A percentile compares a stretch with the other conserved stretches of the same genome.
These are phyloP conservation scores for Elongisporangium undulatum DNA, from an alignment of 352 stramenopile species.

Conservation along the genomic window DNA sequence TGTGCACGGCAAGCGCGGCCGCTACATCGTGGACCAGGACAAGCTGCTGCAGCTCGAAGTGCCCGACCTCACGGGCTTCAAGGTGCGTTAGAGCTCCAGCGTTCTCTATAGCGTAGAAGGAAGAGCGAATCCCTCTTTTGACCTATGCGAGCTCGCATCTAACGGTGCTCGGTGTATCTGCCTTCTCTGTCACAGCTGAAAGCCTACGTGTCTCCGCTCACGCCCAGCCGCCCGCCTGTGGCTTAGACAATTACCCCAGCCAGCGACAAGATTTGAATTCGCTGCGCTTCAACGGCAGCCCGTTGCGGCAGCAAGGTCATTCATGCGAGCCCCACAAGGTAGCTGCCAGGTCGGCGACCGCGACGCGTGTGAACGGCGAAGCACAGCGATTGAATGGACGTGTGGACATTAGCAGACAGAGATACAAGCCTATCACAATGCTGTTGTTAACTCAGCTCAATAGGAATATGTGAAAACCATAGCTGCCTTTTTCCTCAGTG, in stretches of 20 bases:
- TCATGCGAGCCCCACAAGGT: neutral
- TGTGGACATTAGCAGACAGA: neutral
- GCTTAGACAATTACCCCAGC: conserved; percentile 18
- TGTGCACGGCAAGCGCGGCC: conserved; percentile 87
- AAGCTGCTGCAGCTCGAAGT: conserved; percentile 92
- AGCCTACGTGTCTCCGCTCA: conserved; percentile 77
- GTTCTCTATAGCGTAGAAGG: neutral
- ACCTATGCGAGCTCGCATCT: neutral
- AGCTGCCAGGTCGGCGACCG: neutral
- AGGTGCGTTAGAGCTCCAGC: conserved; percentile 26
- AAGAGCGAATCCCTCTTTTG: neutral
- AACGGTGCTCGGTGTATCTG: conserved; percentile 1
- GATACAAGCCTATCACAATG: neutral
- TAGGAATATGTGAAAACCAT: neutral
- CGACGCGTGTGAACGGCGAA: neutral
- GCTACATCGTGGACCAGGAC: conserved; percentile 89
- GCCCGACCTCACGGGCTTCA: conserved; percentile 92
- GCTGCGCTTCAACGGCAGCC: neutral
- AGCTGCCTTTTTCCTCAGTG: neutral
- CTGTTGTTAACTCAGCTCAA: neutral
- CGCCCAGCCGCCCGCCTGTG: conserved; percentile 43
- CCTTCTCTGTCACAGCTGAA: conserved; percentile 55
- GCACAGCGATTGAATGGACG: neutral
- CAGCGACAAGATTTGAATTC: neutral
- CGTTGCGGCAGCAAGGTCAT: neutral